Conservation (phyloP, 345 rosid species). For the Citrus mangshanensis region DNA sequence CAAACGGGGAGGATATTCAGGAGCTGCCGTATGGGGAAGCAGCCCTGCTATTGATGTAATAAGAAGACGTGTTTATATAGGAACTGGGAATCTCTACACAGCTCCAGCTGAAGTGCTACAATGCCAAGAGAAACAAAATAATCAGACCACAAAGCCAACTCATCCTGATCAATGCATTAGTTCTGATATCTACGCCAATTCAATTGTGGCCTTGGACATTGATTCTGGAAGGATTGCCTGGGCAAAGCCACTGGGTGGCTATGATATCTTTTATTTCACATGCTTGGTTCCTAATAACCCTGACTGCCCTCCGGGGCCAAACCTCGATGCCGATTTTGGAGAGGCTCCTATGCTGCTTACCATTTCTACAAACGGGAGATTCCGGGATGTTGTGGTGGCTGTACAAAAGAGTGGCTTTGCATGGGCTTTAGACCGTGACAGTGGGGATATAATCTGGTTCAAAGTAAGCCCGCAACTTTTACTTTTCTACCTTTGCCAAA, state of each 20-base stretch:
- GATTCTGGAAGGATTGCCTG: constrained; percentile 32
- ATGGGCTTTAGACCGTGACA: constrained; percentile 24
- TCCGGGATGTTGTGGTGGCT: constrained; percentile 17
- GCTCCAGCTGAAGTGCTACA: constrained; percentile 32
- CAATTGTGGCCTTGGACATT: constrained; percentile 29
- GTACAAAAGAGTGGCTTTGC: constrained; percentile 36
- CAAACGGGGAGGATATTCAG: constrained; percentile 35
- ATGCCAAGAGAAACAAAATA: constrained; percentile 41
- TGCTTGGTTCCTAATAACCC: constrained; percentile 44
- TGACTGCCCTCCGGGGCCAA: constrained; percentile 49
- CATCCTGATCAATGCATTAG: constrained; percentile 40
- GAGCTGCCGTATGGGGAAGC: constrained; percentile 52
- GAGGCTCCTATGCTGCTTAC: constrained; percentile 42
- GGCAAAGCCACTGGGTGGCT: constrained; percentile 42
- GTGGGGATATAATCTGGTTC: constrained; percentile 20
- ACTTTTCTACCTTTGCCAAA: neutral
- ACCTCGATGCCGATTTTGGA: constrained; percentile 52
- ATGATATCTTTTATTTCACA: constrained; percentile 37
- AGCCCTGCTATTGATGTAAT: constrained; percentile 37
- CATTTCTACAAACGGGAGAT: constrained; percentile 12
- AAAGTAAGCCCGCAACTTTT: constrained; percentile 7
- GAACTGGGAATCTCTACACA: constrained; percentile 38
- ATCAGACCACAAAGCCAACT: constrained; percentile 32
- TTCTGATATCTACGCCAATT: constrained; percentile 30
- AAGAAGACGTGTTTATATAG: constrained; percentile 37